Evolutionary conservation across 257 asterid genomes (phyloP).

Genomic region (Solanum chiquidenum): DNA sequence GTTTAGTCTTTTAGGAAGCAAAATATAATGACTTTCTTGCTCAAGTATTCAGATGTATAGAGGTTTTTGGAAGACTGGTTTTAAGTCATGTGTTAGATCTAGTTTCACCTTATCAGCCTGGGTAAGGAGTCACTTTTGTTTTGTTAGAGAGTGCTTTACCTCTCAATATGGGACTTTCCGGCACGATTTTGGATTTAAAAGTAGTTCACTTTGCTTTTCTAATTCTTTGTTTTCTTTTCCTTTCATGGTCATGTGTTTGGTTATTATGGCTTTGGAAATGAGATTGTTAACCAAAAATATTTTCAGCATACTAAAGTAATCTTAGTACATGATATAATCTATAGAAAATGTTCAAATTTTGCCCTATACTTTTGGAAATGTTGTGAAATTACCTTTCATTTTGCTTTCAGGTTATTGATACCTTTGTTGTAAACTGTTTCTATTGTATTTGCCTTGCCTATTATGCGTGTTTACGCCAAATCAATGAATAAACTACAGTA

Average conservation of each 20-base stretch:
- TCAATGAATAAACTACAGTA: background rate
- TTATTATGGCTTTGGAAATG: background rate
- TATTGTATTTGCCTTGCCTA: background rate
- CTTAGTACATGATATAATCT: background rate
- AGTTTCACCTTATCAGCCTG: background rate
- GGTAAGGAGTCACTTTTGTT: background rate
- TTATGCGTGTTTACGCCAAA: background rate
- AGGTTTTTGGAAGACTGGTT: background rate
- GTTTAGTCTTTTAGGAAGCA: background rate
- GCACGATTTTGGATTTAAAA: background rate
- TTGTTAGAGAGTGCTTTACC: background rate
- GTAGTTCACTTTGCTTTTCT: background rate
- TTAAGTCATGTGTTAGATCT: background rate
- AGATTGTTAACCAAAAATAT: background rate
- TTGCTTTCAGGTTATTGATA: background rate
- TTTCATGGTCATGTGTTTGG: background rate
- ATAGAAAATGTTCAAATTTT: background rate
- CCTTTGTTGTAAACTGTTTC: background rate
- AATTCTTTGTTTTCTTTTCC: background rate
- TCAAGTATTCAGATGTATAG: background rate
- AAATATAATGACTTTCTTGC: background rate
- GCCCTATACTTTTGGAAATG: background rate
- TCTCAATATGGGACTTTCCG: background rate
- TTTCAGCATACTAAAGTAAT: background rate
- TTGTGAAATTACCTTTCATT: background rate